Conservation (phyloP, 768 basidiomycete species). For the Collybiopsis confluens region DNA sequence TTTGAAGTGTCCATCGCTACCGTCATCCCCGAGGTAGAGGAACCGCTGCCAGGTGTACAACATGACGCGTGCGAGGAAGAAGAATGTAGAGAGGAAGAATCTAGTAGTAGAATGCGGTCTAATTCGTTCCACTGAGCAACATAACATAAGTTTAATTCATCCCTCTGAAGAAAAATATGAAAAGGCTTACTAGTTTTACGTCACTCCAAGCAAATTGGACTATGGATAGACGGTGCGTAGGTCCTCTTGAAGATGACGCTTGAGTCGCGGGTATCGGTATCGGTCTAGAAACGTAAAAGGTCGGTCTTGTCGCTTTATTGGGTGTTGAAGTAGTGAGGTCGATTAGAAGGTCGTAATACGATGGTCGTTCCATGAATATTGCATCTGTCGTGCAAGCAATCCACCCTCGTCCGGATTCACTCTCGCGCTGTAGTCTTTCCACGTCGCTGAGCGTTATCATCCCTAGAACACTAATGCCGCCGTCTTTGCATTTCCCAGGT, state of each 20-base stretch:
- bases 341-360: conserved; percentile 76
- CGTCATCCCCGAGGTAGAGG: no score
- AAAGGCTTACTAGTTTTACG: conserved; percentile 54
- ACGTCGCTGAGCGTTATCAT: conserved; percentile 78
- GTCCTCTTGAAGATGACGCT: conserved; percentile 25
- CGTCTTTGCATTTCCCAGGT: conserved; percentile 42
- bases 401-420: conserved; percentile 66
- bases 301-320: conserved; percentile 57
- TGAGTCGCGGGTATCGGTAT: conserved; percentile 29
- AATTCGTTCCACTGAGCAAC: conserved; percentile 70
- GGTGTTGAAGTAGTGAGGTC: conserved; percentile 70
- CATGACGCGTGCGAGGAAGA: no score
- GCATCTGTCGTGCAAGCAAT: conserved; percentile 87
- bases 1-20: no score
- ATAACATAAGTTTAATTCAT: conserved; percentile 3
- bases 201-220: conserved; percentile 84
- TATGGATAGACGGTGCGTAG: conserved; percentile 53
- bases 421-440: conserved; percentile 54
- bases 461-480: conserved; percentile 68
- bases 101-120: conserved; percentile 60
- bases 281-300: conserved; percentile 57
- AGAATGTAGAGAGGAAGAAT: no score
- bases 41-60: no score
- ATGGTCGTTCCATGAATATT: conserved; percentile 77
- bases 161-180: not conserved